Evolutionary conservation across 2,329 filamentous ascomycete genomes (phyloP).

Genomic region (Aureobasidium vineae): DNA sequence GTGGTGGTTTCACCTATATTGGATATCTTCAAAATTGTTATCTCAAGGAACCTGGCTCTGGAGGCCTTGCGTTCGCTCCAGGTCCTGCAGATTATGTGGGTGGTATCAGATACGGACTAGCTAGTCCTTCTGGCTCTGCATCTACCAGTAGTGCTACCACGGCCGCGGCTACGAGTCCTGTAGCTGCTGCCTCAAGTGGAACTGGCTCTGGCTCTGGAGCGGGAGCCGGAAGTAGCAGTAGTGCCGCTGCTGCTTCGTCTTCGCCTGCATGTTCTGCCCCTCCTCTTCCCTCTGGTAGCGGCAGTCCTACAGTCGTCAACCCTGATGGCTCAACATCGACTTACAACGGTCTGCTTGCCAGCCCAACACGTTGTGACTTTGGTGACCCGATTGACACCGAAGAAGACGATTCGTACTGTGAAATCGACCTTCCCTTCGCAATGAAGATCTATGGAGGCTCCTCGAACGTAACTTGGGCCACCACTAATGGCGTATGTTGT

Average conservation of each 20-base stretch:
- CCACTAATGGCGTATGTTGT: slow-evolving; percentile 35
- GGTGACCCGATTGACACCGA: slow-evolving; percentile 33
- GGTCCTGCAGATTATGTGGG: not conserved
- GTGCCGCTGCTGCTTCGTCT: not conserved
- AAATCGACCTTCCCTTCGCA: slow-evolving; percentile 36
- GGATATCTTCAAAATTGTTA: slow-evolving; percentile 23
- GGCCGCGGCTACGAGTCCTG: not conserved
- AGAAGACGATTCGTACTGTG: slow-evolving; percentile 39
- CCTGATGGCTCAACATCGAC: slow-evolving; percentile 18
- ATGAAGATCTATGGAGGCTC: slow-evolving; percentile 33
- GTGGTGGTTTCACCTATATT: slow-evolving; percentile 31
- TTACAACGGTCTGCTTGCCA: slow-evolving; percentile 28
- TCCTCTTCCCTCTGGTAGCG: slow-evolving; percentile 14
- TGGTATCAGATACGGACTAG: not conserved
- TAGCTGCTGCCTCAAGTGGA: slow-evolving; percentile 22
- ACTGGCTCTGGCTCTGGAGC: not conserved
- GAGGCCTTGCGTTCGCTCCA: not conserved
- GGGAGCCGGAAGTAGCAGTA: not conserved
- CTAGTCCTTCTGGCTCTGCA: not conserved
- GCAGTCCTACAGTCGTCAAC: slow-evolving; percentile 24
- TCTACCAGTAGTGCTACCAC: not conserved
- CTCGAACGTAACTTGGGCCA: slow-evolving; percentile 32
- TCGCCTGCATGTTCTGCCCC: slow-evolving; percentile 20
- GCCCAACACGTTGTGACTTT: slow-evolving; percentile 38
- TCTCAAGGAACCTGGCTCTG: not conserved